phyloP scores from a whole-genome alignment of 208 protist species.

The Acanthamoeba lenticulata region DNA sequence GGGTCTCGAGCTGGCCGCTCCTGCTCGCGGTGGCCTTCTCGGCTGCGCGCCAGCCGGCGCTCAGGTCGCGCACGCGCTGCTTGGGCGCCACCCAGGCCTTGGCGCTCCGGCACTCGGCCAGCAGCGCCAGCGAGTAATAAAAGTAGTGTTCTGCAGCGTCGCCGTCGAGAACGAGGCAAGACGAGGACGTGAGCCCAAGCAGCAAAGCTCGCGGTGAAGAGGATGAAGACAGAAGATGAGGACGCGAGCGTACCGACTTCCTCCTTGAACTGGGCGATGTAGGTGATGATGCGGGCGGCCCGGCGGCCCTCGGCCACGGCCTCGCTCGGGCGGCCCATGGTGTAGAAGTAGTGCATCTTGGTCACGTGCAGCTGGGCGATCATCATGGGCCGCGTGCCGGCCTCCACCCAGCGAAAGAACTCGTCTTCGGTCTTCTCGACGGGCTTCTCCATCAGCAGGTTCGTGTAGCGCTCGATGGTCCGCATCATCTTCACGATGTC shows the following conservation, averaged over 20 bases:
- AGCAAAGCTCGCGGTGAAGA: too few relatives aligned
- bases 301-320: not conserved
- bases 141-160: not conserved
- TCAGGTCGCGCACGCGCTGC: not conserved
- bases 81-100: not conserved
- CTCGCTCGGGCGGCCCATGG: not conserved
- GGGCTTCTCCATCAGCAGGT: not conserved
- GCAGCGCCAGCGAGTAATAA: not conserved
- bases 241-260: slow-evolving; percentile 9
- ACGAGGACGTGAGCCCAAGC: too few relatives aligned
- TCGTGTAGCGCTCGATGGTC: slow-evolving; percentile 11
- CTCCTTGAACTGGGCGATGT: slow-evolving; percentile 15
- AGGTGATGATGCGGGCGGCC: not conserved
- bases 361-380: not conserved
- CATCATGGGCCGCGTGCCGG: not conserved
- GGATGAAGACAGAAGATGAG: not conserved
- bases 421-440: not conserved
- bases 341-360: not conserved
- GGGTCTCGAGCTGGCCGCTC: not conserved
- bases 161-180: too few relatives aligned
- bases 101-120: not conserved
- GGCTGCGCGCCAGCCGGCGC: not conserved
- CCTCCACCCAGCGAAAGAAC: not conserved
- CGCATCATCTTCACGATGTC: slow-evolving; percentile 4
- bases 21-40: not conserved